Conservation (phyloP, 2,329 filamentous ascomycete species). For the Emergomyces orientalis region DNA sequence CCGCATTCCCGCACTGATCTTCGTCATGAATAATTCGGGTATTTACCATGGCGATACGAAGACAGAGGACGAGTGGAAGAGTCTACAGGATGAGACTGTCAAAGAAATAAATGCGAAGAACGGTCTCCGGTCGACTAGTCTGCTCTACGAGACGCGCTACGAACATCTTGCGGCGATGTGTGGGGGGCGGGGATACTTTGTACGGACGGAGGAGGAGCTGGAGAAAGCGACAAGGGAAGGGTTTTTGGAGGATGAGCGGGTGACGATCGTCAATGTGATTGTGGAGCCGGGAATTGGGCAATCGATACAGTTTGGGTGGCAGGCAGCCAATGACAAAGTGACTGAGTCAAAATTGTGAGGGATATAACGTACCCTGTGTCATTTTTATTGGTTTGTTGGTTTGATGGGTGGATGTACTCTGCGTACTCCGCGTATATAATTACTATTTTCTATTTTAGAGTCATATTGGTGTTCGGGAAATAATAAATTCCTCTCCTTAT, state of each 20-base stretch:
- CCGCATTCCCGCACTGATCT: constrained; percentile 46
- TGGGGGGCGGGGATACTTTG: constrained; percentile 46
- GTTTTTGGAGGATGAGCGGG: constrained; percentile 37
- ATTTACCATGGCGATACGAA: constrained; percentile 41
- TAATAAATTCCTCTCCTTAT: background rate
- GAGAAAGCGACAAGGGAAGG: constrained; percentile 43
- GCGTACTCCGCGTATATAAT: too few relatives aligned
- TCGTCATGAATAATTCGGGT: constrained; percentile 49
- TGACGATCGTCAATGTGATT: constrained; percentile 48
- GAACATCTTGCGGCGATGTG: constrained; percentile 48
- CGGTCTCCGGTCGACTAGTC: constrained; percentile 41
- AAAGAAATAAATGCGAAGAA: constrained; percentile 20
- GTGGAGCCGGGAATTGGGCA: constrained; percentile 44
- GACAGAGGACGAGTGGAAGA: constrained; percentile 37
- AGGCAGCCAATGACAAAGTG: constrained; percentile 21
- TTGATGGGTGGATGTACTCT: background rate
- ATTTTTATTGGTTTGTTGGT: background rate
- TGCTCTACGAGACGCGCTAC: constrained; percentile 48
- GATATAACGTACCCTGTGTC: background rate
- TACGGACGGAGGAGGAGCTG: constrained; percentile 45
- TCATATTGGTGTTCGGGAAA: background rate
- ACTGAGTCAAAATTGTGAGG: constrained; percentile 20
- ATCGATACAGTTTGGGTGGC: constrained; percentile 31
- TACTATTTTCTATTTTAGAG: background rate
- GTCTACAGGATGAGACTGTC: constrained; percentile 35